A percentile compares a stretch with the other conserved stretches of the same genome.
phyloP scores from a whole-genome alignment of 2,329 filamentous ascomycete genomes.

The Colletotrichum euphorbiae region DNA sequence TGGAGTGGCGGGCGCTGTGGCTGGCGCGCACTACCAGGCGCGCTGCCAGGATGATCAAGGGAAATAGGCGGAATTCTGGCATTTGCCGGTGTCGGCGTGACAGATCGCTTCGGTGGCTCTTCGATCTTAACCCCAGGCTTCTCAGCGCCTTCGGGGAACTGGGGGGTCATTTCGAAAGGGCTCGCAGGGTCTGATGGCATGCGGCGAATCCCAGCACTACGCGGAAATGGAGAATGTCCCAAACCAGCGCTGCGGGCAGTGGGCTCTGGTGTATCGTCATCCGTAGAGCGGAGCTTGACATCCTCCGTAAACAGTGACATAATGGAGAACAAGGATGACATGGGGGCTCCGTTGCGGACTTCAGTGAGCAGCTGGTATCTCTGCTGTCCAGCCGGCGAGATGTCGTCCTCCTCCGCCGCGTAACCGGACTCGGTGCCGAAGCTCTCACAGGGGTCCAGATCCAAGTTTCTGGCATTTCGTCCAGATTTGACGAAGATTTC shows the following conservation, averaged over 20 bases:
- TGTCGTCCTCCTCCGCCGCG: conserved; percentile 76
- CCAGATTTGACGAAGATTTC: conserved; percentile 98
- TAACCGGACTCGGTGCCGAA: conserved; percentile 55
- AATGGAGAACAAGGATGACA: conserved; percentile 98
- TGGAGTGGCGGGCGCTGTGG: conserved; percentile 53
- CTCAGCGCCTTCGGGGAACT: conserved; percentile 25
- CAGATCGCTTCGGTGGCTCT: conserved; percentile 26
- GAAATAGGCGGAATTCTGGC: conserved; percentile 80
- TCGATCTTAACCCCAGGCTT: conserved; percentile 25
- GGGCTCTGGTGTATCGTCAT: conserved; percentile 59
- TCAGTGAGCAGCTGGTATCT: conserved; percentile 96
- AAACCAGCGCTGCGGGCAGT: conserved; percentile 20
- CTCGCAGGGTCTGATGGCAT: conserved; percentile 39
- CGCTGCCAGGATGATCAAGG: conserved; percentile 51
- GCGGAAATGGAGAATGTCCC: conserved; percentile 32
- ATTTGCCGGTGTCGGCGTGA: conserved; percentile 24
- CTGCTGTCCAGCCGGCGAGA: conserved; percentile 73
- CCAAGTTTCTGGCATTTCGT: conserved; percentile 58
- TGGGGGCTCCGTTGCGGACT: conserved; percentile 96
- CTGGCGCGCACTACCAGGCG: conserved; percentile 19
- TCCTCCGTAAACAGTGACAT: conserved; percentile 97
- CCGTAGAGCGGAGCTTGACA: conserved; percentile 81
- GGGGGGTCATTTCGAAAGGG: conserved; percentile 34
- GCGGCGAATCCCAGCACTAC: conserved; percentile 25
- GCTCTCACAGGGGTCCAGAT: conserved; percentile 49